These are phyloP conservation scores for Tuber microsphaerosporum DNA, from an alignment of 495 filamentous ascomycete species.

Conservation along the genomic window DNA sequence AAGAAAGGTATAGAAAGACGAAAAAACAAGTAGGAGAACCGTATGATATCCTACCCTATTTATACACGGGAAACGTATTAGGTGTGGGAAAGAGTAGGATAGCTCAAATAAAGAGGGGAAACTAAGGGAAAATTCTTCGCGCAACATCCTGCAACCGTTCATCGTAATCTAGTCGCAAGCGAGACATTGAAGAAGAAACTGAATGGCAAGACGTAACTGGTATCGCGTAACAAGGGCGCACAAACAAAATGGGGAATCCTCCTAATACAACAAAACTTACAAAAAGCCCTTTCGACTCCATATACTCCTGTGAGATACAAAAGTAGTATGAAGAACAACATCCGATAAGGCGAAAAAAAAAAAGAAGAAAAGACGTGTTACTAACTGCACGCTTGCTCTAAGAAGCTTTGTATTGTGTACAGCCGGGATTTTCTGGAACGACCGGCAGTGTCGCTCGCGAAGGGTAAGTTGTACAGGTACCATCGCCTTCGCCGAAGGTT, in stretches of 20 bases:
- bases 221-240: neutral
- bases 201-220: neutral
- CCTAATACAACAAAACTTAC: neutral
- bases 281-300: neutral
- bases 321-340: slow-evolving; percentile 8
- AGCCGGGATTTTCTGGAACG: slow-evolving; percentile 17
- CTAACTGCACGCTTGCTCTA: slow-evolving; percentile 17
- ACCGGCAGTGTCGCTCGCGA: slow-evolving; percentile 14
- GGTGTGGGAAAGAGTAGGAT: slow-evolving; percentile 35
- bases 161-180: neutral
- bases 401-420: slow-evolving; percentile 34
- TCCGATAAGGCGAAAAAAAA: slow-evolving; percentile 25
- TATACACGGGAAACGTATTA: slow-evolving; percentile 31
- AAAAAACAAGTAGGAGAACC: slow-evolving; percentile 29
- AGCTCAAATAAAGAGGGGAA: slow-evolving; percentile 14
- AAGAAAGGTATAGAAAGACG: slow-evolving; percentile 28
- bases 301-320: neutral
- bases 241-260: neutral
- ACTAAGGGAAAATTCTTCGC: neutral
- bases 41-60: slow-evolving; percentile 24
- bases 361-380: slow-evolving; percentile 26
- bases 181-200: neutral
- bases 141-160: neutral
- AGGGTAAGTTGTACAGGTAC: slow-evolving; percentile 12
- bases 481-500: slow-evolving; percentile 10